These are phyloP conservation scores for Phytophthora ramorum DNA, from an alignment of 352 stramenopile species.

Conservation along the genomic window DNA sequence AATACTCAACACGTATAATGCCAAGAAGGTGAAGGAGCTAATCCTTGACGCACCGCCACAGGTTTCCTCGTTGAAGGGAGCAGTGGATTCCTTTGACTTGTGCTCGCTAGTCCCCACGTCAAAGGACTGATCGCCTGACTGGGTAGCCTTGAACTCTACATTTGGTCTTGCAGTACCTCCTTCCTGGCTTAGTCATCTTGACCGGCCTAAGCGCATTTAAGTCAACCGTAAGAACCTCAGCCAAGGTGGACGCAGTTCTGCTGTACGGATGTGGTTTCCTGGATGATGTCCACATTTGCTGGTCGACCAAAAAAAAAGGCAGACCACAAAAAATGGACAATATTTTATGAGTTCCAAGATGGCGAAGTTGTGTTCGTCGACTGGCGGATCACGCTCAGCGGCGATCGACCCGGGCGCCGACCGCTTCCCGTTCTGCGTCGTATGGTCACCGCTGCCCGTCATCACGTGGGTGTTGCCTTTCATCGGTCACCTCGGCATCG, in stretches of 20 bases:
- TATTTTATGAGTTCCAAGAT: no score
- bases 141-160: not conserved
- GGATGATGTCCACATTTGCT: no score
- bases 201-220: not conserved
- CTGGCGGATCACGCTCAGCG: not conserved
- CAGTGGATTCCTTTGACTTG: constrained; percentile 2
- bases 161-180: not conserved
- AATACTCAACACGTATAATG: constrained; percentile 9
- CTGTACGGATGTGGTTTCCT: no score
- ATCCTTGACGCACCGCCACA: not conserved
- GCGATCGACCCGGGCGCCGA: constrained; percentile 36
- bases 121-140: not conserved
- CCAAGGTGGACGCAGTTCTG: not conserved
- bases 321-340: not conserved
- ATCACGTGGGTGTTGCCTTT: constrained; percentile 94
- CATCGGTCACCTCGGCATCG: constrained; percentile 95
- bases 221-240: not conserved
- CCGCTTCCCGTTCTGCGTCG: constrained; percentile 91
- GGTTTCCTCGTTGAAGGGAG: not conserved
- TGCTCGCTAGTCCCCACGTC: not conserved
- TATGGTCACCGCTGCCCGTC: constrained; percentile 85
- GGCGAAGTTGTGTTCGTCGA: no score
- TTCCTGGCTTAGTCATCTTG: not conserved
- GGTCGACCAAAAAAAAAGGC: no score
- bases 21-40: not conserved